Evolutionary conservation across 305 asterid species (phyloP).

Genomic region (Plantago lanceolata): DNA sequence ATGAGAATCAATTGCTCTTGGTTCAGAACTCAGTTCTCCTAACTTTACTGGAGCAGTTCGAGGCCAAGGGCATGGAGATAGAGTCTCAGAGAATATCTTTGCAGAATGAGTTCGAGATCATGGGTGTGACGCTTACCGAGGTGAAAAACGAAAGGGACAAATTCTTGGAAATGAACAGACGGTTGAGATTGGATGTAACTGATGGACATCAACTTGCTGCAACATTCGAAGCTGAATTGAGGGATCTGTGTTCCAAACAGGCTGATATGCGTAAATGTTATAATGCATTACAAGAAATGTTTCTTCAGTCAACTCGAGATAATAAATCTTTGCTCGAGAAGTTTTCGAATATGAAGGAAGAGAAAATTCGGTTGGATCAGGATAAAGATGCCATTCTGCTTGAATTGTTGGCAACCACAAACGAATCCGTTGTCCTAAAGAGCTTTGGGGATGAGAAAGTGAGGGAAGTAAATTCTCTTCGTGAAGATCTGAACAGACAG

Average conservation of each 20-base stretch:
- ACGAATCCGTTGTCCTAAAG: slow-evolving; percentile 39
- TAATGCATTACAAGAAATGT: slow-evolving; percentile 38
- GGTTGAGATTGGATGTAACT: slow-evolving; percentile 37
- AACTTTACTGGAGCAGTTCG: slow-evolving; percentile 67
- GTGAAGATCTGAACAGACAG: slow-evolving; percentile 44
- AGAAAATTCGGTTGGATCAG: slow-evolving; percentile 45
- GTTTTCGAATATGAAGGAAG: slow-evolving; percentile 47
- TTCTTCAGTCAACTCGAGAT: slow-evolving; percentile 44
- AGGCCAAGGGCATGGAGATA: slow-evolving; percentile 55
- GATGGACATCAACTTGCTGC: slow-evolving; percentile 35
- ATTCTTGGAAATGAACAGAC: slow-evolving; percentile 46
- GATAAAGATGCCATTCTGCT: slow-evolving; percentile 45
- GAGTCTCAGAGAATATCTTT: slow-evolving; percentile 46
- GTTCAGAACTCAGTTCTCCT: slow-evolving; percentile 76
- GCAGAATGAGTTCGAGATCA: slow-evolving; percentile 45
- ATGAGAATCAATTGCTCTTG: slow-evolving; percentile 55
- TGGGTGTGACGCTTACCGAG: slow-evolving; percentile 42
- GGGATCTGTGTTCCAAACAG: slow-evolving; percentile 39
- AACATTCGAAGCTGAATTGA: slow-evolving; percentile 45
- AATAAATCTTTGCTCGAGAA: slow-evolving; percentile 41
- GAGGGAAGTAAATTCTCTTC: slow-evolving; percentile 39
- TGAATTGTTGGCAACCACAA: slow-evolving; percentile 45
- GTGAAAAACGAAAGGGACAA: slow-evolving; percentile 43
- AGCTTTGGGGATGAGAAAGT: slow-evolving; percentile 46
- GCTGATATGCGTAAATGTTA: slow-evolving; percentile 41